phyloP scores from a whole-genome alignment of 1,284 basidiomycete species.

The Malassezia psittaci region DNA sequence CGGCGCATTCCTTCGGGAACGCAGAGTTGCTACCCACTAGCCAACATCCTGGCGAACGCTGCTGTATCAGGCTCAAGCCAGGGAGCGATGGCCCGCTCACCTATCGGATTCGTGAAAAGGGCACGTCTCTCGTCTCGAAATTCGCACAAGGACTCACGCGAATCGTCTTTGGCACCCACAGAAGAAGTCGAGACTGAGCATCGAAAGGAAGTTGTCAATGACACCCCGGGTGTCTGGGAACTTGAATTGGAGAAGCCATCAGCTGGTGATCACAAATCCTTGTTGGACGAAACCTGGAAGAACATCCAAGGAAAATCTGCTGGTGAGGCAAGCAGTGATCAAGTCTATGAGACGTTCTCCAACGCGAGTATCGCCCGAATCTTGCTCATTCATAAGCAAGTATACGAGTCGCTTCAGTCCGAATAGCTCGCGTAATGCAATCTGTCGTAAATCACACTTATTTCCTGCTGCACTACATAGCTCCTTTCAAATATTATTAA shows the following conservation, averaged over 20 bases:
- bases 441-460: not conserved
- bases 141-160: slow-evolving; percentile 6
- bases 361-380: slow-evolving; percentile 1
- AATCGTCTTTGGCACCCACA: not conserved
- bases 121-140: slow-evolving; percentile 17
- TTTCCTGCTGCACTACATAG: not conserved
- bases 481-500: no score
- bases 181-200: not conserved
- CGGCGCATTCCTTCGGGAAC: slow-evolving; percentile 12
- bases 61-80: slow-evolving; percentile 7
- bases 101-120: slow-evolving; percentile 18
- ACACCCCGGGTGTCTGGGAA: slow-evolving; percentile 3
- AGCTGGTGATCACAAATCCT: not conserved
- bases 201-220: not conserved
- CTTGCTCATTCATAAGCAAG: slow-evolving; percentile 3
- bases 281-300: slow-evolving; percentile 5
- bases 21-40: slow-evolving; percentile 18
- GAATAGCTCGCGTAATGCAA: not conserved
- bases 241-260: slow-evolving; percentile 2
- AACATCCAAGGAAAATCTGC: not conserved
- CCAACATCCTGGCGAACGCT: slow-evolving; percentile 18
- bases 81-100: slow-evolving; percentile 8
- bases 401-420: not conserved
- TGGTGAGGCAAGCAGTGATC: not conserved
- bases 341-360: not conserved